Percentiles rank a stretch among this genome's conserved stretches.
These are phyloP conservation scores for Diatrype stigma DNA, from an alignment of 2,329 filamentous ascomycete genomes.

Conservation along the genomic window DNA sequence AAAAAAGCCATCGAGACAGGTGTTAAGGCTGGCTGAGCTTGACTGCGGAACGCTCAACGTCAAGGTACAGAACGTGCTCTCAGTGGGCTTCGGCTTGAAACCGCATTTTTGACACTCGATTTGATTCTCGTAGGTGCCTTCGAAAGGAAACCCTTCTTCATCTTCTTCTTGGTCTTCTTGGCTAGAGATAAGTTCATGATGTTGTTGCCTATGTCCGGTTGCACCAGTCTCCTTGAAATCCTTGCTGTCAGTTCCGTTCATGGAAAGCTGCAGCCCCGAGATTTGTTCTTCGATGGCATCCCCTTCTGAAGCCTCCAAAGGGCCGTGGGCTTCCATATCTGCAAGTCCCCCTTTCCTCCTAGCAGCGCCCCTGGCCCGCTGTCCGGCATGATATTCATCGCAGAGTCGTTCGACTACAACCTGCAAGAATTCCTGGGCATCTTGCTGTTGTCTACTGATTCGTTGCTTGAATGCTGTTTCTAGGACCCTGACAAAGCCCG, in stretches of 20 bases:
- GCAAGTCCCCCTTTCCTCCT: conserved; percentile 27
- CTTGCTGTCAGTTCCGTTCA: conserved; percentile 15
- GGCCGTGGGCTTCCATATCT: conserved; percentile 2
- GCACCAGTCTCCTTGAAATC: conserved; percentile 6
- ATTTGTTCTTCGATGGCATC: conserved; percentile 27
- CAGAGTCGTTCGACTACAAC: conserved; percentile 87
- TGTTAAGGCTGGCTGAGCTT: conserved; percentile 73
- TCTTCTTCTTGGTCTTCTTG: conserved; percentile 39
- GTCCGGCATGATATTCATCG: conserved; percentile 88
- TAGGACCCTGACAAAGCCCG: conserved; percentile 76
- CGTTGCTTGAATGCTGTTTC: conserved; percentile 84
- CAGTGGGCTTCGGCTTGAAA: conserved; percentile 80
- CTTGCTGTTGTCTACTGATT: conserved; percentile 92
- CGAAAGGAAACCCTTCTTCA: conserved; percentile 81
- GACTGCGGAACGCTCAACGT: conserved; percentile 88
- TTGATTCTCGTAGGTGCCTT: conserved; percentile 89
- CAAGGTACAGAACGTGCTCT: conserved; percentile 84
- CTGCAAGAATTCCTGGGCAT: conserved; percentile 96
- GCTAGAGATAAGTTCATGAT: conserved; percentile 7
- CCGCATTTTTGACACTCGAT: conserved; percentile 88
- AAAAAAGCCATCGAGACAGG: conserved; percentile 89
- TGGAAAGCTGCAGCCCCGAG: conserved; percentile 18
- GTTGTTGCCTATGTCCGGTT: conserved; percentile 11
- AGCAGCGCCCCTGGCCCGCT: conserved; percentile 63
- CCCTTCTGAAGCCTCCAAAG: conserved; percentile 19